Conservation (phyloP, 1,284 basidiomycete species). For the Moesziomyces globuligerus region DNA sequence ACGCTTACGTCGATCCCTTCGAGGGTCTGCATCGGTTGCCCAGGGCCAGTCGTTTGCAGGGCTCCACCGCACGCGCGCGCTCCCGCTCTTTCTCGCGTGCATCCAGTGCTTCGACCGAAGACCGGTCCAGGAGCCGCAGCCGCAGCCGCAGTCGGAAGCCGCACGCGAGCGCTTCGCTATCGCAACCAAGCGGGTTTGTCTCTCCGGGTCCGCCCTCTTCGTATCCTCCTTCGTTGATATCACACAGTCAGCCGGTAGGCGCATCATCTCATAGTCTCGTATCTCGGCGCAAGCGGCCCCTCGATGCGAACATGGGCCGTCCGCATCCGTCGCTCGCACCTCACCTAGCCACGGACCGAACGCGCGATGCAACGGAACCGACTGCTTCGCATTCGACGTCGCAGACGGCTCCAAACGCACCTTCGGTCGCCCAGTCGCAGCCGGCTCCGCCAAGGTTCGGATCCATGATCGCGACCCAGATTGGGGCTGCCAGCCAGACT, state of each 20-base stretch:
- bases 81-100: conserved; percentile 43
- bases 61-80: conserved; percentile 31
- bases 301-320: background rate
- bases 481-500: conserved; percentile 4
- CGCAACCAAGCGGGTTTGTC: conserved; percentile 11
- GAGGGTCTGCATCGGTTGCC: conserved; percentile 41
- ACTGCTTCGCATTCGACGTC: no score
- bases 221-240: conserved; percentile 19
- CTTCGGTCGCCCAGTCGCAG: conserved; percentile 18
- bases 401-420: background rate
- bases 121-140: conserved; percentile 26
- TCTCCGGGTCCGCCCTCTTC: conserved; percentile 21
- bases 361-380: no score
- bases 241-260: conserved; percentile 17
- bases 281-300: conserved; percentile 20
- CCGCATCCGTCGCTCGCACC: conserved; percentile 21
- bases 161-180: conserved; percentile 12
- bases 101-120: conserved; percentile 26
- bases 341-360: no score
- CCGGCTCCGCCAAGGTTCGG: conserved; percentile 16
- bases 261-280: conserved; percentile 18
- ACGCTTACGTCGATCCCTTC: conserved; percentile 37
- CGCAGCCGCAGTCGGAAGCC: conserved; percentile 22
- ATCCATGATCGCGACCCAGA: conserved; percentile 3
- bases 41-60: conserved; percentile 29